Evolutionary conservation across 371 early-diverging fungal species (phyloP), one percentile per base, ranked within the genome.

Genomic region (Batkoa obscura): DNA sequence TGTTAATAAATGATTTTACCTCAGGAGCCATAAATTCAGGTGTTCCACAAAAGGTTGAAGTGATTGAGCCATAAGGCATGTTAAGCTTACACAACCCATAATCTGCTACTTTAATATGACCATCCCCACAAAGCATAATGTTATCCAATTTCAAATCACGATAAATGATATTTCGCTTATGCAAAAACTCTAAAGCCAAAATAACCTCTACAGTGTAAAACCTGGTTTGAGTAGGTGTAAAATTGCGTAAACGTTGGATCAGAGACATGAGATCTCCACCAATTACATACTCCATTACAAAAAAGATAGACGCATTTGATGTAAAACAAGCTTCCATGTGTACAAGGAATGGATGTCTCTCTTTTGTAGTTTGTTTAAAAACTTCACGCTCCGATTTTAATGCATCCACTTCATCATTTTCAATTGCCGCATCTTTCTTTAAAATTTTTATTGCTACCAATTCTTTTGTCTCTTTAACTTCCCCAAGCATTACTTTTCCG

Each of bases 11-110:
- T 31, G 33, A 48, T 32, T 5, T 48, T 48, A 83, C 72, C 65
- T 99, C 99, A 13, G 99, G 99, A 1, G 99, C 98, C 91, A 99
- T 94, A 65, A 93, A 99, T 69, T 99, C 99, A 12, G 99, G 98
- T 15, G 99, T 99, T 39, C 99, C 99, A 68, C 96, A 96, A 68
- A 98, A 91, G 0, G 96, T 95, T 63, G 79, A 72, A 36, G 92
- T 89, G 0, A 78, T 81, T 43, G 75, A 71, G 15, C 88, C 85
- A 57, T 80, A 78, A 53, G 77, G 70, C 86, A 98, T 93, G 60
- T 84, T 79, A 62, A 90, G 86, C 74, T 98, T 91, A 77, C 97
- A 96, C 55, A 98, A 74, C 33, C 99, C 99, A 72, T 94, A 99
- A 69, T 99, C 99, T n/a, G 95, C 92, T 50, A 99, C 75, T 73